Conservation (phyloP, 495 filamentous ascomycete species). For the Pyronema domesticum region DNA sequence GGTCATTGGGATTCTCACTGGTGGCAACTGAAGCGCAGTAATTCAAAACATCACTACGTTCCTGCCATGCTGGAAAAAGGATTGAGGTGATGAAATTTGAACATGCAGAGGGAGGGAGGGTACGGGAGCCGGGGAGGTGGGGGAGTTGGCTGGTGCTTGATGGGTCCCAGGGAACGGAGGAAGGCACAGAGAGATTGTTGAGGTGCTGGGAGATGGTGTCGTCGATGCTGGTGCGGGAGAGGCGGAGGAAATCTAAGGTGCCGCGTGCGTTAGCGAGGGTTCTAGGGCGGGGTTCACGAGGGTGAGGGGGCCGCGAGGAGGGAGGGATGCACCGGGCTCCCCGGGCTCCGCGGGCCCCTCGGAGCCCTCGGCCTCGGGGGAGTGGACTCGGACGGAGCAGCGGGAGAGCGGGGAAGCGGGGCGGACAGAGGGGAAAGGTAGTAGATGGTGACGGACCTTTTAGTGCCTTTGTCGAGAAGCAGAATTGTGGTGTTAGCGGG, state of each 20-base stretch:
- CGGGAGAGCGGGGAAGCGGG: background rate
- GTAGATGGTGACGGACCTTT: constrained; percentile 39
- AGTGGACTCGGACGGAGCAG: background rate
- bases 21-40: constrained; percentile 86
- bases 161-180: constrained; percentile 56
- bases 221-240: constrained; percentile 72
- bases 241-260: constrained; percentile 66
- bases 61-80: constrained; percentile 77
- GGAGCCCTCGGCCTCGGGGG: background rate
- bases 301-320: background rate
- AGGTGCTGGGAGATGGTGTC: constrained; percentile 86
- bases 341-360: background rate
- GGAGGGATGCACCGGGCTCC: no score
- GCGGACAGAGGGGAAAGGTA: no score
- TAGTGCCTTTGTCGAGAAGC: constrained; percentile 70
- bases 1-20: constrained; percentile 73
- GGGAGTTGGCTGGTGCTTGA: constrained; percentile 44
- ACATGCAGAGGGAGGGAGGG: constrained; percentile 46
- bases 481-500: constrained; percentile 68
- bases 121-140: constrained; percentile 28
- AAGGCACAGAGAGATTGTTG: constrained; percentile 71
- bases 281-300: constrained; percentile 13
- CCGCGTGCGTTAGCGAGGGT: background rate
- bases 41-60: constrained; percentile 63
- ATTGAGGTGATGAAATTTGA: constrained; percentile 56